phyloP scores from a whole-genome alignment of 225 moss, liverwort and hornwort species.

The Ulota crispa region DNA sequence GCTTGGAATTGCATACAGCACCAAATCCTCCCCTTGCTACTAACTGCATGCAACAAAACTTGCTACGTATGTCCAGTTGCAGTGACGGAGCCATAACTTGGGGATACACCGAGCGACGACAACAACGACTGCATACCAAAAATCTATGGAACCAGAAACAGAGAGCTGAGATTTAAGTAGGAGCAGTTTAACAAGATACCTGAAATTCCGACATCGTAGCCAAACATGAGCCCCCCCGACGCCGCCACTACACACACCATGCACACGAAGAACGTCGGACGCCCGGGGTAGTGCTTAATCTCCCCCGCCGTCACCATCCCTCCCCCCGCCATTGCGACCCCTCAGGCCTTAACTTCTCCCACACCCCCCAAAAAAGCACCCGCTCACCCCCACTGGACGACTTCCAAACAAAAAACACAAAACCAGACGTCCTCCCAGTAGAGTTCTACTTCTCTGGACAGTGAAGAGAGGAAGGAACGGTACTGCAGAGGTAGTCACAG shows the following conservation, averaged over 20 bases:
- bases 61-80: neutral
- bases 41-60: neutral
- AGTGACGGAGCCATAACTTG: neutral
- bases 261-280: constrained; percentile 45
- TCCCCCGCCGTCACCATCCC: constrained; percentile 39
- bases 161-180: neutral
- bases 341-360: neutral
- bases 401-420: neutral
- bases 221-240: constrained; percentile 58
- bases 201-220: constrained; percentile 66
- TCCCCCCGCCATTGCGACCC: constrained; percentile 49
- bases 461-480: too few relatives aligned
- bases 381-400: neutral
- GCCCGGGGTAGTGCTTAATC: constrained; percentile 41
- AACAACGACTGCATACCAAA: neutral
- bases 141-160: neutral
- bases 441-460: neutral
- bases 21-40: neutral
- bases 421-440: neutral
- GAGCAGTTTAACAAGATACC: constrained; percentile 6
- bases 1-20: constrained; percentile 14
- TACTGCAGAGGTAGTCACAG: neutral
- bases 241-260: constrained; percentile 62
- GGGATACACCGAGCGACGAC: neutral
- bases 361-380: neutral